Base-by-base conservation (phyloP, 176 grass and related monocot species). In the Olyra latifolia region DNA sequence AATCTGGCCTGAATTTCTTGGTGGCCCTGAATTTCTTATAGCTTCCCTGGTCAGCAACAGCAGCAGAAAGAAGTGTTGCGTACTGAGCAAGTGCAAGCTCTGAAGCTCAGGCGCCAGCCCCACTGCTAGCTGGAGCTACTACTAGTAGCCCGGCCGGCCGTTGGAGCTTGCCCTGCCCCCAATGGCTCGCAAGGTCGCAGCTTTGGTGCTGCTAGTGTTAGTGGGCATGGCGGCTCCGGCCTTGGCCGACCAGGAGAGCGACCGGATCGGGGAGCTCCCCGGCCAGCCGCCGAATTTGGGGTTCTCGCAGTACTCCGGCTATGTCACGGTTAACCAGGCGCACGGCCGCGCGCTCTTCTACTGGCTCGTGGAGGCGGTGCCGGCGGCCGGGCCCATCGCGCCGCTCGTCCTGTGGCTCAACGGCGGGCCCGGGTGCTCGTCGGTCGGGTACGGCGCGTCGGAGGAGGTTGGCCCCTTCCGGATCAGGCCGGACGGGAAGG, bases 381-480 rank as follows among this genome's bases (percentile, higher is more conserved):
- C 86, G 86, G 72, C 74, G 7, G 90, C 86, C 4, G 83, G 80
- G 60, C 81, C 89, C 78, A 67, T 85, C 30, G 84, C 83, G 50
- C 96, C 96, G 62, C 86, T 98, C 52, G 90, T 95, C 35, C 90
- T 98, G 76, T 98, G 92, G 96, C 92, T 99, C 40, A 99, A 99
- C 58, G 96, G 96, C 50, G 96, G 96, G 23, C 96, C 96, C 0
- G 96, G 96, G 0, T 99, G 96, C 80, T 99, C 96, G 13, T 99
- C 96, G 10, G 68, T 99, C 42, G 96, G 81, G 20, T 98, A 89
- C 55, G 96, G 96, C 69, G 92, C 92, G 42, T 98, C 96, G 19
- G 96, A 99, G 90, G 96, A 99, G 92, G 78, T 99, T 67, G 96
- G 96, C 32, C 96, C 96, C 59, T 99, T 99, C 72, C 90, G 96